A percentile compares a stretch with the other conserved stretches of the same genome.
Conservation (phyloP, 2,329 filamentous ascomycete species). For the Ascochyta fabae region DNA sequence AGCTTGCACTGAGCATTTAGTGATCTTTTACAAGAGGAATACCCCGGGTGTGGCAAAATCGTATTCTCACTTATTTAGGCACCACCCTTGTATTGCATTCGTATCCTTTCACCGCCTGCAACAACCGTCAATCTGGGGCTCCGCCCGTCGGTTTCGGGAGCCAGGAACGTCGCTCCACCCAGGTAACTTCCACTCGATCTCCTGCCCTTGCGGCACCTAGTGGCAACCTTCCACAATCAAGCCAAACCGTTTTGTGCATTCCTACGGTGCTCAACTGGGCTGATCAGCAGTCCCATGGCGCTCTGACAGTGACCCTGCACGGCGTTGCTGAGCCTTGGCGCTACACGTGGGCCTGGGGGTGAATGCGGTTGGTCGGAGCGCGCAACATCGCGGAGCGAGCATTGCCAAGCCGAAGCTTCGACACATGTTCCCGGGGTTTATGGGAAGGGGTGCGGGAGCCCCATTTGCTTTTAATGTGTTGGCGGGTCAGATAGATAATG, state of each 20-base stretch:
- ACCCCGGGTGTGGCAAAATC: no score
- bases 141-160: slow-evolving; percentile 8
- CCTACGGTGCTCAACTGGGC: slow-evolving; percentile 7
- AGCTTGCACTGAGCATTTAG: no score
- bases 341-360: slow-evolving; percentile 12
- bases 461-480: slow-evolving; percentile 12
- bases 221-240: slow-evolving; percentile 2
- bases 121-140: slow-evolving; percentile 10
- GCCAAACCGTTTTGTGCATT: slow-evolving; percentile 5
- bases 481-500: slow-evolving; percentile 4
- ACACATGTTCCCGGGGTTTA: slow-evolving; percentile 3
- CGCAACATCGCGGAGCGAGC: slow-evolving; percentile 4
- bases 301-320: slow-evolving; percentile 6
- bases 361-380: slow-evolving; percentile 14
- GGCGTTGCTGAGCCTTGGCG: slow-evolving; percentile 16
- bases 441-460: slow-evolving; percentile 7
- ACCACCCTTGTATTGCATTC: not conserved
- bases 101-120: slow-evolving; percentile 5
- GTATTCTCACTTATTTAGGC: no score
- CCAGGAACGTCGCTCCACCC: slow-evolving; percentile 9
- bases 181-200: slow-evolving; percentile 12
- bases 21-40: no score
- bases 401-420: slow-evolving; percentile 14
- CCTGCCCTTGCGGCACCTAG: slow-evolving; percentile 1
- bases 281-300: slow-evolving; percentile 13